These are phyloP conservation scores for Begonia fuchsioides DNA, from an alignment of 306 rosid genomes.

Conservation along the genomic window DNA sequence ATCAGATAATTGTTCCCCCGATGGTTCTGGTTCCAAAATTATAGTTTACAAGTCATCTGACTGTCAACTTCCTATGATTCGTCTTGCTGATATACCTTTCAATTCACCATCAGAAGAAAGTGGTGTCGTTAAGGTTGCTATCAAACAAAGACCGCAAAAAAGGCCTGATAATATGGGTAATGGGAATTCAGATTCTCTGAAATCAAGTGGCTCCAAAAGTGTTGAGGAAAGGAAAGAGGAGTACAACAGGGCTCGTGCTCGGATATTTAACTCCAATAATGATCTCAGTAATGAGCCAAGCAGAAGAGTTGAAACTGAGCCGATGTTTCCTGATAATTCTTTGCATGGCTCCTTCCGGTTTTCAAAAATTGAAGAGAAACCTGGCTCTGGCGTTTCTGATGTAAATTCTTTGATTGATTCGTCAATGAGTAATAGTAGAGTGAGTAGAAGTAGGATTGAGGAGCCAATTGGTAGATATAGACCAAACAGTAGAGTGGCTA, in stretches of 20 bases:
- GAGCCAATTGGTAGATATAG: conserved; percentile 58
- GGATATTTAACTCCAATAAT: conserved; percentile 63
- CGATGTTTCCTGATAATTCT: conserved; percentile 38
- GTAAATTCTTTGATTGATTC: conserved; percentile 39
- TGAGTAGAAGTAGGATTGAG: conserved; percentile 62
- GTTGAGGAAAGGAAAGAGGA: conserved; percentile 98
- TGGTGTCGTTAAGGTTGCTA: conserved; percentile 60
- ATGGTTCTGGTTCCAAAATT: conserved; percentile 80
- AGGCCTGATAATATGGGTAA: conserved; percentile 18
- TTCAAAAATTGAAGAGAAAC: conserved; percentile 44
- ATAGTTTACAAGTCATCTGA: conserved; percentile 71
- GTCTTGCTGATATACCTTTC: conserved; percentile 83
- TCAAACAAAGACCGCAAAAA: conserved; percentile 80
- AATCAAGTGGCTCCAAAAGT: conserved; percentile 45
- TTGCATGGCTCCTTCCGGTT: conserved; percentile 29
- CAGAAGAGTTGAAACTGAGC: conserved; percentile 48
- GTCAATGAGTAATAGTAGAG: conserved; percentile 40
- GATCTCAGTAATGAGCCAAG: conserved; percentile 16
- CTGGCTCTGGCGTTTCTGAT: conserved; percentile 28
- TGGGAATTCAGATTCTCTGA: conserved; percentile 41
- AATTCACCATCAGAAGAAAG: conserved; percentile 49
- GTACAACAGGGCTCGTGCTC: conserved; percentile 88
- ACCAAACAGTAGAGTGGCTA: conserved; percentile 75
- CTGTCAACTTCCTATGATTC: conserved; percentile 52
- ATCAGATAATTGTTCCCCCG: conserved; percentile 58